phyloP scores from a whole-genome alignment of 208 protist species.

The Trypanosoma boissoni region DNA sequence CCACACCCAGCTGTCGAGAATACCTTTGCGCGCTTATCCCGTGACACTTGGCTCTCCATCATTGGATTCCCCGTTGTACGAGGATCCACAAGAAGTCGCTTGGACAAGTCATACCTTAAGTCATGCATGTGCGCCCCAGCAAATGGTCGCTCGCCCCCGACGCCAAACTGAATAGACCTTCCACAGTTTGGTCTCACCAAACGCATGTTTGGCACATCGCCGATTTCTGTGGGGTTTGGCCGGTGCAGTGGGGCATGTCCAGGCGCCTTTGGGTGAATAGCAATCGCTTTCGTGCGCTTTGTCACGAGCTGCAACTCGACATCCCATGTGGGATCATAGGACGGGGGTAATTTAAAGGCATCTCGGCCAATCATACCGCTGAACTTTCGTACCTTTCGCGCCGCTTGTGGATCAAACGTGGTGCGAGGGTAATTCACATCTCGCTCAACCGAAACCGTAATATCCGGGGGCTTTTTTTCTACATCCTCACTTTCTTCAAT shows the following conservation, averaged over 20 bases:
- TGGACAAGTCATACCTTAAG: conserved; percentile 53
- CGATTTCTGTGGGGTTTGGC: conserved; percentile 51
- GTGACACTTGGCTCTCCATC: conserved; percentile 50
- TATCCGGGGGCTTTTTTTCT: conserved; percentile 22
- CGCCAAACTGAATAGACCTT: conserved; percentile 40
- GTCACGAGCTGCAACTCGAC: conserved; percentile 34
- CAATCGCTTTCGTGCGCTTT: conserved; percentile 27
- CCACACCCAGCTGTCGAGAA: conserved; percentile 46
- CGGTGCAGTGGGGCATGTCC: conserved; percentile 57
- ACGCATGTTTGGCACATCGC: conserved; percentile 54
- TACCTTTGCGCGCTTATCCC: conserved; percentile 41
- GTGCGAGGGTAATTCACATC: conserved; percentile 49
- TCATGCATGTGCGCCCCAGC: conserved; percentile 36
- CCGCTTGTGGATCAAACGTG: conserved; percentile 37
- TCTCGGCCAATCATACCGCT: conserved; percentile 36
- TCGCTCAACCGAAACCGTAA: conserved; percentile 57
- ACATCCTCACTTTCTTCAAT: conserved; percentile 8
- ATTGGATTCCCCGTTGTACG: conserved; percentile 58
- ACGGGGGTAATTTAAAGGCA: not conserved
- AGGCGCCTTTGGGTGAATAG: conserved; percentile 60
- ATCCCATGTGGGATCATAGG: conserved; percentile 27
- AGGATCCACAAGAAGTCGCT: conserved; percentile 36
- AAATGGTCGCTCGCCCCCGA: conserved; percentile 20
- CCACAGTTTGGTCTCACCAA: conserved; percentile 44
- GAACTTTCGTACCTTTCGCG: conserved; percentile 44